A percentile compares a stretch with the other conserved stretches of the same genome.
Conservation (phyloP, 441 rosid genomes). For the Pelargonium australe region DNA sequence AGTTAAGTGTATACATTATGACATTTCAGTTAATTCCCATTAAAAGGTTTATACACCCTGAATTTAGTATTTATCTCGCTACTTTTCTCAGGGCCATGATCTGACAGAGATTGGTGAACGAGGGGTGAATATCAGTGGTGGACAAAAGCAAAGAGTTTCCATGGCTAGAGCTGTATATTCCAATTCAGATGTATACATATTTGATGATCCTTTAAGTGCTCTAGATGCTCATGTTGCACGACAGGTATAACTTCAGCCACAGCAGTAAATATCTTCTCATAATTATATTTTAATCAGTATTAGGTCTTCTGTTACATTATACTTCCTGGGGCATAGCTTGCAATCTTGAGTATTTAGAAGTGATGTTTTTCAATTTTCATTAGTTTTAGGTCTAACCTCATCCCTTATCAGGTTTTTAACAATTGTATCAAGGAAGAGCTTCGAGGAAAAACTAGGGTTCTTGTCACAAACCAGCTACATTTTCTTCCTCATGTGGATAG, state of each 20-base stretch:
- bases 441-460: conserved; percentile 78
- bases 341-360: not conserved
- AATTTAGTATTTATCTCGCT: conserved; percentile 19
- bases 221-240: conserved; percentile 90
- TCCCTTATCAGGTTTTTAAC: conserved; percentile 70
- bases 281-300: not conserved
- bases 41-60: conserved; percentile 4
- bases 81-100: conserved; percentile 69
- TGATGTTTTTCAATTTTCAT: conserved; percentile 10
- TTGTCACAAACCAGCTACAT: conserved; percentile 94
- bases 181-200: conserved; percentile 74
- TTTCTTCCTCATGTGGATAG: conserved; percentile 91
- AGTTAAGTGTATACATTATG: conserved; percentile 41
- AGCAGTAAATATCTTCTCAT: not conserved
- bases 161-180: conserved; percentile 95
- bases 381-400: conserved; percentile 14
- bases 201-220: conserved; percentile 95
- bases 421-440: conserved; percentile 79
- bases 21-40: conserved; percentile 10
- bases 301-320: not conserved
- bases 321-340: not conserved
- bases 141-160: conserved; percentile 96
- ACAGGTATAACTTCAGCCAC: conserved; percentile 45
- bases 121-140: conserved; percentile 94
- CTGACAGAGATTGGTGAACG: conserved; percentile 96